A percentile compares a stretch with the other conserved stretches of the same genome.
Conservation (phyloP, 371 early-diverging fungal genomes). For the Conidiobolus incongruus region DNA sequence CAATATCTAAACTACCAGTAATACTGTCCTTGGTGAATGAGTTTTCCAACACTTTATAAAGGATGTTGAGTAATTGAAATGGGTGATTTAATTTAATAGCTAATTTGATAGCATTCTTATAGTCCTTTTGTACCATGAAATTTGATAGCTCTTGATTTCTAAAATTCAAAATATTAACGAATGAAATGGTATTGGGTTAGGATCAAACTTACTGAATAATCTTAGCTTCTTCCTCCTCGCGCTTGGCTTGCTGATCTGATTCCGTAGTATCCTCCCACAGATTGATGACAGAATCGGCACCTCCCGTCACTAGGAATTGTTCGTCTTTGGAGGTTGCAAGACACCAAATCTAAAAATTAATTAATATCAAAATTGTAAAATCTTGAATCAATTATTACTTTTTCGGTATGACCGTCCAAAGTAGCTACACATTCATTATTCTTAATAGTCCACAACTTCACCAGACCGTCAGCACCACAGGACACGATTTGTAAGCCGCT, state of each 20-base stretch:
- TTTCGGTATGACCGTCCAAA: conserved; percentile 82
- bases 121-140: conserved; percentile 66
- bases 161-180: not conserved
- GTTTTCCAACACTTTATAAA: conserved; percentile 32
- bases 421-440: conserved; percentile 70
- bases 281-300: conserved; percentile 72
- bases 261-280: conserved; percentile 82
- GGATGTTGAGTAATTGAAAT: conserved; percentile 44
- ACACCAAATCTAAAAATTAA: conserved; percentile 43
- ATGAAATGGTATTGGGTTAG: not conserved
- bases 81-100: conserved; percentile 81
- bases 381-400: conserved; percentile 10
- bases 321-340: conserved; percentile 52
- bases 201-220: conserved; percentile 23
- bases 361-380: not conserved
- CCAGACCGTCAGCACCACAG: conserved; percentile 74
- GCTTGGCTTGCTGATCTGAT: conserved; percentile 46
- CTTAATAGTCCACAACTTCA: conserved; percentile 89
- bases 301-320: conserved; percentile 55
- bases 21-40: conserved; percentile 14
- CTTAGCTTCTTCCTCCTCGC: conserved; percentile 36
- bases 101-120: conserved; percentile 73
- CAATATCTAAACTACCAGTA: conserved; percentile 36
- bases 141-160: conserved; percentile 82
- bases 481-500: conserved; percentile 73